Evolutionary conservation across 2,329 filamentous ascomycete genomes (phyloP).

Genomic region (Knufia petricola): DNA sequence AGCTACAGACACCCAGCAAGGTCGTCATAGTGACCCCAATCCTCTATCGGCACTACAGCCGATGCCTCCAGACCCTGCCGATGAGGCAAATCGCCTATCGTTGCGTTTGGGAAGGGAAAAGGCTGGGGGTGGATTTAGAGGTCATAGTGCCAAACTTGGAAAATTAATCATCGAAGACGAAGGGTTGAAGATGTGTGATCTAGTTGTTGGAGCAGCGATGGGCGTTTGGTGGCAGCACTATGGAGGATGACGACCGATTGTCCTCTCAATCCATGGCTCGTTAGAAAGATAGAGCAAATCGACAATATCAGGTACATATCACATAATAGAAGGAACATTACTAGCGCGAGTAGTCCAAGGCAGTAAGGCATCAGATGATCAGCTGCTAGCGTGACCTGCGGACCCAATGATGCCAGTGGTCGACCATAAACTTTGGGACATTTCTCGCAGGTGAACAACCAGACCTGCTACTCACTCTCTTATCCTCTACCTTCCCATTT

Average conservation of each 20-base stretch:
- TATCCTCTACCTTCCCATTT: constrained; percentile 20
- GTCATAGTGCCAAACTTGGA: constrained; percentile 81
- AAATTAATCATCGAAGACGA: constrained; percentile 86
- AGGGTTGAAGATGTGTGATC: constrained; percentile 88
- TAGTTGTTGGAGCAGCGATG: constrained; percentile 83
- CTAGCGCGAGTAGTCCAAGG: background rate
- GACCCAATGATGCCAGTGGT: background rate
- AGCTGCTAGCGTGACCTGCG: background rate
- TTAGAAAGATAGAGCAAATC: too few relatives aligned
- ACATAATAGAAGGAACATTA: too few relatives aligned
- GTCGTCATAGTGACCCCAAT: background rate
- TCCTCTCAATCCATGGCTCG: too few relatives aligned
- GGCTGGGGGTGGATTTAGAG: constrained; percentile 76
- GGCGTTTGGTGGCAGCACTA: constrained; percentile 90
- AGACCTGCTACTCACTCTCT: constrained; percentile 9
- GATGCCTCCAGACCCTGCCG: background rate
- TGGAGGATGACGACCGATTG: constrained; percentile 38
- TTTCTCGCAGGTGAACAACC: constrained; percentile 1
- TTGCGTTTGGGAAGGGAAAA: constrained; percentile 69
- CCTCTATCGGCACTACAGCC: background rate
- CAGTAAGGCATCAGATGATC: background rate
- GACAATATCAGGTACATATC: too few relatives aligned
- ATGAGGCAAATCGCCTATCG: constrained; percentile 44
- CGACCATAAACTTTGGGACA: constrained; percentile 6
- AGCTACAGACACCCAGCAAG: background rate